Evolutionary conservation across 1,139 yeast species (phyloP).

Genomic region (Protomyces gravidus): DNA sequence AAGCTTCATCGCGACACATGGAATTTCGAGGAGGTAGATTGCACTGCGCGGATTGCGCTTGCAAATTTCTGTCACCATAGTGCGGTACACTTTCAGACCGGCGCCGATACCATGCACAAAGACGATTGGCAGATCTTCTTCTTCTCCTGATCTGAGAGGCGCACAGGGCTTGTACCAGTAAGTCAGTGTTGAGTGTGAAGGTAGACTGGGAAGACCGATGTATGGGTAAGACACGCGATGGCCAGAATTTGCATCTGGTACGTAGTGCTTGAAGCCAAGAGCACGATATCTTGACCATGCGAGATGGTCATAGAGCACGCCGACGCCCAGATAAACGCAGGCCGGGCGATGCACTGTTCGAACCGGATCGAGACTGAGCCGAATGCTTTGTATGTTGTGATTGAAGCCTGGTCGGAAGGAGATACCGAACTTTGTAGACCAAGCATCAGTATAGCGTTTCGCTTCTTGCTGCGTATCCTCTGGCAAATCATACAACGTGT

Average conservation of each 20-base stretch:
- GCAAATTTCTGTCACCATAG: conserved; percentile 9
- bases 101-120: conserved; percentile 30
- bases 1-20: conserved; percentile 25
- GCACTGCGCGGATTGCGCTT: conserved; percentile 18
- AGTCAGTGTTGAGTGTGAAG: conserved; percentile 15
- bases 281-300: conserved; percentile 9
- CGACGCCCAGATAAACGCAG: conserved; percentile 19
- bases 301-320: conserved; percentile 20
- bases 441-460: conserved; percentile 1
- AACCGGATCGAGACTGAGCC: conserved; percentile 21
- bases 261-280: conserved; percentile 19
- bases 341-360: conserved; percentile 19
- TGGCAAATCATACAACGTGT: background rate
- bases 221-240: conserved; percentile 24
- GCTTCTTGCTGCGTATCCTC: conserved; percentile 6
- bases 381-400: conserved; percentile 11
- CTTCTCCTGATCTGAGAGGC: background rate
- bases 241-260: conserved; percentile 14
- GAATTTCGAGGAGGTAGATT: conserved; percentile 25
- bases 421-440: conserved; percentile 1
- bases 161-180: conserved; percentile 25
- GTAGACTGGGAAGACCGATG: conserved; percentile 18
- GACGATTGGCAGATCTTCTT: conserved; percentile 19
- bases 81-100: conserved; percentile 25
- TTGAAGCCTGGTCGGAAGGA: conserved; percentile 15